Conservation (phyloP, 441 rosid species). For the Oxalis stricta region DNA sequence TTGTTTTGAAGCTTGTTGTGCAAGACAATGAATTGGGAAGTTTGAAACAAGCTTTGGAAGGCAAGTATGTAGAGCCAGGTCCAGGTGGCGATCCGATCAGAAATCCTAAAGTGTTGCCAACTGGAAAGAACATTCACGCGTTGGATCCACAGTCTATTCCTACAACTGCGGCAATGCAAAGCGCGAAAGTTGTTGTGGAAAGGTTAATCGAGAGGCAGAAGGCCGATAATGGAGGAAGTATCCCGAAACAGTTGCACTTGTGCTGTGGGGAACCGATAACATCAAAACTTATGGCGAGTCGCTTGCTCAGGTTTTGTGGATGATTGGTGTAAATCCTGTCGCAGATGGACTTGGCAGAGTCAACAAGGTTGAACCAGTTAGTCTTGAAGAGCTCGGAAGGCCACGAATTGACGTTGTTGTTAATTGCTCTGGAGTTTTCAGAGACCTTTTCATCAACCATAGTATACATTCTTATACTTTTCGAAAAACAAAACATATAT, state of each 20-base stretch:
- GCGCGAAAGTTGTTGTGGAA: slow-evolving; percentile 84
- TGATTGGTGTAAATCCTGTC: slow-evolving; percentile 87
- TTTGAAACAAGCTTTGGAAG: slow-evolving; percentile 89
- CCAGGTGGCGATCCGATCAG: slow-evolving; percentile 98
- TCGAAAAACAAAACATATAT: too few relatives aligned
- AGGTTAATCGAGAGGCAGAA: slow-evolving; percentile 87
- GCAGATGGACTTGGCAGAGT: slow-evolving; percentile 92
- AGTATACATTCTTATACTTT: slow-evolving; percentile 24
- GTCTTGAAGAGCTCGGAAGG: slow-evolving; percentile 96
- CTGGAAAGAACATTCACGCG: slow-evolving; percentile 97
- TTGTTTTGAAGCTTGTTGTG: slow-evolving; percentile 74
- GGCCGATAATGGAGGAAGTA: slow-evolving; percentile 82
- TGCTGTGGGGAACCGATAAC: slow-evolving; percentile 97
- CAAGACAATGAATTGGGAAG: slow-evolving; percentile 94
- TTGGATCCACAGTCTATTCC: slow-evolving; percentile 97
- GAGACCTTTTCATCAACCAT: slow-evolving; percentile 96
- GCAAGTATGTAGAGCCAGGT: slow-evolving; percentile 92
- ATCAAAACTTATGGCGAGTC: slow-evolving; percentile 98
- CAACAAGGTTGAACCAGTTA: slow-evolving; percentile 77
- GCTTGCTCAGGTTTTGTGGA: slow-evolving; percentile 92
- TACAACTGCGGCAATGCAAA: slow-evolving; percentile 92
- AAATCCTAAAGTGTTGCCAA: slow-evolving; percentile 91
- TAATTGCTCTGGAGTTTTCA: slow-evolving; percentile 96
- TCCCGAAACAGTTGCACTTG: slow-evolving; percentile 96
- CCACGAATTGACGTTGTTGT: slow-evolving; percentile 96